Evolutionary conservation across 2,329 filamentous ascomycete species (phyloP), one percentile per base, ranked within the genome.

Genomic region (Arthrobotrys musiformis): DNA sequence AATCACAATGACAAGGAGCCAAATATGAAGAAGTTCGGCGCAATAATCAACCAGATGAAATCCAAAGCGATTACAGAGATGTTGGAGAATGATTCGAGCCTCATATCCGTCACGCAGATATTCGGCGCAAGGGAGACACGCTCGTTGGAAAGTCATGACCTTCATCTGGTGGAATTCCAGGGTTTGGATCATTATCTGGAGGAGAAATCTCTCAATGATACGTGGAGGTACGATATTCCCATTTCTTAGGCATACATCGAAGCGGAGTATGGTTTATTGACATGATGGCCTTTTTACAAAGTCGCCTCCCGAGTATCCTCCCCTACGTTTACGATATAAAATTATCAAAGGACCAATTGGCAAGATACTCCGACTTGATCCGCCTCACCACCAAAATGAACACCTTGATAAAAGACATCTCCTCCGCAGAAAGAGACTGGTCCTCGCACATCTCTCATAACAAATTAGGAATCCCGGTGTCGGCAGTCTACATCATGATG

Each of bases 371-470:
- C 17, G 54, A 58, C 17, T 33, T 58, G 3, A 46, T 62, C 24
- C 37, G 40, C 24, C 58, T 46, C 24, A 62, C 17, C 15, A 11
- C 24, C 0, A 62, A 48, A 37, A 37, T 64, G 42, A 50, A 37
- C 30, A 52, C 44, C 15, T 30, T 50, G 28, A 52, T 64, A 4
- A 64, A 52, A 33, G 61, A 64, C 33, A 64, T 64, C 11, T 50
- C n/a, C 28, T 64, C 61, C n/a, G 61, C 44, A 13, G 61, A 64
- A 50, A 64, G 44, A 35, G 61, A 64, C 13, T 64, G 61, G 61
- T 37, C 40, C 30, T 19, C 61, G 8, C 61, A 64, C 17, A 48
- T 48, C 13, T 44, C 61, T 0, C 61, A 48, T 13, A 50, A 52
- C 15, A 50, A 64, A n/a, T 44, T 48, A 8, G 61, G 44, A n/a